Conservation (phyloP, 176 grass and related monocot genomes). For the Ensete glaucum region DNA sequence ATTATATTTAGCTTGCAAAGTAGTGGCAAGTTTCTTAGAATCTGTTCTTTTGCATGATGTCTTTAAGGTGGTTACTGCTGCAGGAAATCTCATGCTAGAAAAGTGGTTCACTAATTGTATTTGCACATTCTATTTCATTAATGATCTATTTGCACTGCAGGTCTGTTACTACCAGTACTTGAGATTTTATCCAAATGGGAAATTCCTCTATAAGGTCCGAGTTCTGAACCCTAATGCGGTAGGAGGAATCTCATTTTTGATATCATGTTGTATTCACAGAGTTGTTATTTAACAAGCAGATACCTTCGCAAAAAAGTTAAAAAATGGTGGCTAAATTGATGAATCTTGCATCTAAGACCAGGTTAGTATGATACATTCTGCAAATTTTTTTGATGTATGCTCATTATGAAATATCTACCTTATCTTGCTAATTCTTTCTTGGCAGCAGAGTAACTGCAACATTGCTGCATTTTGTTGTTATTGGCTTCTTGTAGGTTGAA, state of each 20-base stretch:
- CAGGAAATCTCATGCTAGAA: neutral
- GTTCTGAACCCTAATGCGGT: neutral
- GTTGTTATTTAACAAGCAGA: conserved; percentile 35
- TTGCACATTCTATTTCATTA: neutral
- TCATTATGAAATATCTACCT: neutral
- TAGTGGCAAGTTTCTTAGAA: neutral
- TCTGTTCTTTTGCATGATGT: neutral
- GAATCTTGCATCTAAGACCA: conserved; percentile 71
- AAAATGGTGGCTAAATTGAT: conserved; percentile 93
- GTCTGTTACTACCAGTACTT: conserved; percentile 90
- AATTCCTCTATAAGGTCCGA: conserved; percentile 85
- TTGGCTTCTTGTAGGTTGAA: conserved; percentile 38
- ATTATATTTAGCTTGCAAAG: neutral
- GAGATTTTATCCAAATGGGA: conserved; percentile 81
- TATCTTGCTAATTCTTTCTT: neutral
- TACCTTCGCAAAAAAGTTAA: conserved; percentile 78
- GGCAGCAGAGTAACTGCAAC: too few species aligned
- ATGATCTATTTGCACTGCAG: conserved; percentile 22
- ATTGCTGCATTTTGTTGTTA: neutral
- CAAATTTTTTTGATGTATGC: neutral
- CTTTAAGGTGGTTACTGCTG: neutral
- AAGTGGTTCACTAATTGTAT: neutral
- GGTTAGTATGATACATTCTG: conserved; percentile 24
- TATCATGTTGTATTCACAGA: neutral
- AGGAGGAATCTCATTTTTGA: neutral